Evolutionary conservation across 768 basidiomycete genomes (phyloP), one percentile per base, ranked within the genome.

Genomic region (Russula compacta): DNA sequence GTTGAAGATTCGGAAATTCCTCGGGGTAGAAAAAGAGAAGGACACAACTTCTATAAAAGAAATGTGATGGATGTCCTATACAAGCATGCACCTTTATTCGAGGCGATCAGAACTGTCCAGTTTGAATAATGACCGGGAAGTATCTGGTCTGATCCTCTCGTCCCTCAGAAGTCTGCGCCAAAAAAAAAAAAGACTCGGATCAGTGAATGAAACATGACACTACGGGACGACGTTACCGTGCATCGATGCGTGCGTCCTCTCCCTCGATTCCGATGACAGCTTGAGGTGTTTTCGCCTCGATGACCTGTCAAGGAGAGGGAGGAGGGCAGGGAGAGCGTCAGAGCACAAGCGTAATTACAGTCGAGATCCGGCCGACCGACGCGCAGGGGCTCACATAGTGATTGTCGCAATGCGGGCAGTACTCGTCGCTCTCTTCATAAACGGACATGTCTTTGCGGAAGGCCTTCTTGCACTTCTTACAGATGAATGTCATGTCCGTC

Each of bases 371-470:
- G 36, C 17, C 44, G 21, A 39, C 40, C 24, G 24, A 29, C 24
- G 40, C 14, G 40, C 15, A 17, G 6, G 43, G n/a, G 78, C 89
- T 68, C 70, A 95, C 97, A 72, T 95, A 99, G 71, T 95, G 95
- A 71, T 98, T 98, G 74, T 98, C 97, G 70, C 97, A 98, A 73
- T 97, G 89, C 0, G 95, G 97, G 71, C 97, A 98, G 71, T 86
- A 98, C 73, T 99, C 97, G 71, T 98, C 95, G 69, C 92, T 93
- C 72, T 99, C 95, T 68, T 98, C 95, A 69, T 92, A 98, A 7
- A 73, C 74, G 0, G 78, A 65, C 92, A 98, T 94, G 73, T 98
- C 93, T 76, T 99, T 98, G 65, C 95, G 77, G 71, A 99, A 98
- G 4, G 92, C 93, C 76, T 95, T 97, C 73, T 89, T 91, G 77